Base-by-base conservation (phyloP, 129 eudicot genomes). In the Ambrosia trifida region DNA sequence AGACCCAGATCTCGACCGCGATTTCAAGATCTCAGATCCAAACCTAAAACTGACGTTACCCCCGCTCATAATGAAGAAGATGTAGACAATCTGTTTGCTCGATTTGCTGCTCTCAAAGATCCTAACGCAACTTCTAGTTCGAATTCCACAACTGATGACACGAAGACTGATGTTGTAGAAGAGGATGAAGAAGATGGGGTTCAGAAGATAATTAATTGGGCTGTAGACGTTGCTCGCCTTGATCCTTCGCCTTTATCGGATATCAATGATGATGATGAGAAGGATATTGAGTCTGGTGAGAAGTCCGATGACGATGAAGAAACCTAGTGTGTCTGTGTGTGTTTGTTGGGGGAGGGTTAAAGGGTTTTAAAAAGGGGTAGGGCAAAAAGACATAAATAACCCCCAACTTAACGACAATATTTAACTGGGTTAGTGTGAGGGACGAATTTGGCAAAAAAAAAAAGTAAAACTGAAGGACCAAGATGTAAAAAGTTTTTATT, bases 181-280 rank as follows among this genome's bases (percentile, higher is more conserved):
- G n/a, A n/a, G n/a, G n/a, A n/a, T n/a, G n/a, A n/a, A n/a, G 95
- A 80, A 16, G 98, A 92, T 78, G 98, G 89, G 57, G 96, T 89
- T 79, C 83, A 83, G 65, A 89, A 79, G 91, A 67, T 92, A 73
- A 86, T 92, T 2, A 80, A 76, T 52, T 92, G 96, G 98, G 98
- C 98, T 11, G 69, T 79, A 47, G 98, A 92, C 52, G 91, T 95
- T 71, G 98, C 98, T 56, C 88, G 95, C 16, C 98, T 92, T 30
- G 96, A 92, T 64, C 98, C 96, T 75, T 91, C 97, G 24, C 87
- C 96, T 17, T 57, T 85, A 1, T 84, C 97, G 19, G 97, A 84
- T 28, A 69, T 56, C 28, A 91, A 90, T 18, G 79, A 62, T 9
- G 82, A 33, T 12, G 73, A 63, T 30, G 62, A 72, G 11, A n/a